Evolutionary conservation across 352 stramenopile species (phyloP).

Genomic region (Phytopythium delawarense): DNA sequence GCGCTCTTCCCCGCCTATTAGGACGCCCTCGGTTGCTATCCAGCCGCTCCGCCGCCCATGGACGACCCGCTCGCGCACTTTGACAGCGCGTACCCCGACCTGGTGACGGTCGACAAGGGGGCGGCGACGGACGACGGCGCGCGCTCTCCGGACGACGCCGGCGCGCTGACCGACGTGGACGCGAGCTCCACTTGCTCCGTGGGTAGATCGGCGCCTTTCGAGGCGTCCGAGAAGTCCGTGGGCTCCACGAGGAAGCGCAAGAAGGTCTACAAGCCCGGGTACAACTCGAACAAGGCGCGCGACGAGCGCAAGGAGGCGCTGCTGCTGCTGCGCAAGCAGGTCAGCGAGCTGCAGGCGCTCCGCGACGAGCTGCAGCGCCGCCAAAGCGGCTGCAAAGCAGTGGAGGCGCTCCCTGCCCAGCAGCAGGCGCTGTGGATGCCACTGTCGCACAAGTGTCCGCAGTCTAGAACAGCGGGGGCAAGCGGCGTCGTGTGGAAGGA

Average conservation of each 20-base stretch:
- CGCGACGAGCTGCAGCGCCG: conserved; percentile 13
- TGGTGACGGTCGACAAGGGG: background rate
- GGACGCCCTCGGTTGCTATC: background rate
- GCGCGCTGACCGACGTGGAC: background rate
- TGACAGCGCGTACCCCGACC: background rate
- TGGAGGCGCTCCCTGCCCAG: background rate
- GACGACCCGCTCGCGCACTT: background rate
- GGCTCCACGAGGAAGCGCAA: background rate
- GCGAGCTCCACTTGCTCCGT: background rate
- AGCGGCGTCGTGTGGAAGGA: conserved; percentile 30
- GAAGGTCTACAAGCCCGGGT: background rate
- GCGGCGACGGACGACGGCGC: background rate
- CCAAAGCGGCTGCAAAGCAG: background rate
- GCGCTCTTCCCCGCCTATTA: background rate
- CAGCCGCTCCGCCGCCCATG: background rate
- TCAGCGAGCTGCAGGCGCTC: conserved; percentile 27
- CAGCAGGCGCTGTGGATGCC: background rate
- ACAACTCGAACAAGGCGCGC: conserved; percentile 17
- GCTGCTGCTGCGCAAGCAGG: conserved; percentile 30
- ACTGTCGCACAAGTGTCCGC: background rate
- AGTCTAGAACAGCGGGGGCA: background rate
- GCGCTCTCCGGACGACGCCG: background rate
- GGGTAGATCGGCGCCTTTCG: background rate
- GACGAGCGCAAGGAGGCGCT: conserved; percentile 32
- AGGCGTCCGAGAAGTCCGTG: background rate